These are phyloP conservation scores for Tanacetum coccineum DNA, from an alignment of 129 eudicot species.

Conservation along the genomic window DNA sequence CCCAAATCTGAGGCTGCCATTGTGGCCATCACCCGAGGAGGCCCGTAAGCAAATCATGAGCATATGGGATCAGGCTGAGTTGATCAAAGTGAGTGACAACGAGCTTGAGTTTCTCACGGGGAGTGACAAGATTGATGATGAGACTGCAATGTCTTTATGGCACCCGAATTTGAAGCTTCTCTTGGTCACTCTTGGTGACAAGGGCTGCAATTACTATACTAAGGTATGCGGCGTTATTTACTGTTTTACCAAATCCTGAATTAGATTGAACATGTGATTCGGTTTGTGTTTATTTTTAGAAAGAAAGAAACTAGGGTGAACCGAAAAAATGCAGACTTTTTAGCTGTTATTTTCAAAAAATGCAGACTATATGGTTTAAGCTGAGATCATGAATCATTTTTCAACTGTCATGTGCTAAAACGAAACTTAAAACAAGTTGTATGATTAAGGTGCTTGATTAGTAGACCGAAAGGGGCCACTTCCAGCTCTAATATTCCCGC, in stretches of 20 bases:
- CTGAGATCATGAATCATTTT: neutral
- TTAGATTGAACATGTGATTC: neutral
- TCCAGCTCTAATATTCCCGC: slow-evolving; percentile 15
- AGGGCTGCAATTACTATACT: slow-evolving; percentile 92
- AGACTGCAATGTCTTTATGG: slow-evolving; percentile 84
- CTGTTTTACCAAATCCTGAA: neutral
- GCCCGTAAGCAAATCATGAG: slow-evolving; percentile 86
- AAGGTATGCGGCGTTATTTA: slow-evolving; percentile 48
- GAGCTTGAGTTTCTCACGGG: slow-evolving; percentile 96
- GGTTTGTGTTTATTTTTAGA: slow-evolving; percentile 5
- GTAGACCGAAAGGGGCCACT: slow-evolving; percentile 25
- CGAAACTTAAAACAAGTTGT: too few relatives aligned
- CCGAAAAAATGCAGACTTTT: too few relatives aligned
- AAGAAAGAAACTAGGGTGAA: neutral
- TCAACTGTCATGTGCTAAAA: too few relatives aligned
- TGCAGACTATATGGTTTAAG: neutral
- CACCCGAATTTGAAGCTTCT: slow-evolving; percentile 88
- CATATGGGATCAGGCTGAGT: slow-evolving; percentile 94
- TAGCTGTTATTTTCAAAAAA: too few relatives aligned
- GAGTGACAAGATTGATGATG: slow-evolving; percentile 71
- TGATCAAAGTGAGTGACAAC: slow-evolving; percentile 86
- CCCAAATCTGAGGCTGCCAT: slow-evolving; percentile 87
- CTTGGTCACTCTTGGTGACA: slow-evolving; percentile 93
- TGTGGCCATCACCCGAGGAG: slow-evolving; percentile 89
- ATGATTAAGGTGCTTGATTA: slow-evolving; percentile 10